These are phyloP conservation scores for Scheffersomyces cryptocercus DNA, from an alignment of 1,139 yeast genomes.

Conservation along the genomic window DNA sequence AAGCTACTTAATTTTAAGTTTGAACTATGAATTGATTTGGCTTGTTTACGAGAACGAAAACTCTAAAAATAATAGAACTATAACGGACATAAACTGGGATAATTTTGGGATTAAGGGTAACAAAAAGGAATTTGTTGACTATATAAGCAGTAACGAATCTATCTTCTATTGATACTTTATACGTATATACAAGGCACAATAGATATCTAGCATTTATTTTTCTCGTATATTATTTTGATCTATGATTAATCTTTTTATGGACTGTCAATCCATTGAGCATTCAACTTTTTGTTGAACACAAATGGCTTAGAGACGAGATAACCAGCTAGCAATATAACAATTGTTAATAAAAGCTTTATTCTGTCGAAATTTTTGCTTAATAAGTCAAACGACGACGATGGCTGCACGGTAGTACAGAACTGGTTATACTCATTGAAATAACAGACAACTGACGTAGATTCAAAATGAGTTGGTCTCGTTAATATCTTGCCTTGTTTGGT, in stretches of 20 bases:
- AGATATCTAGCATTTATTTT: background rate
- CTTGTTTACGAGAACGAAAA: constrained; percentile 32
- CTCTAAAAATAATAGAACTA: constrained; percentile 1
- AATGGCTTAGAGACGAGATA: constrained; percentile 22
- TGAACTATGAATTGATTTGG: constrained; percentile 45
- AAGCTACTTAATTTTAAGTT: constrained; percentile 40
- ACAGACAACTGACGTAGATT: constrained; percentile 77
- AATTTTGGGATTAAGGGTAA: constrained; percentile 25
- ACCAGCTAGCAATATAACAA: constrained; percentile 50
- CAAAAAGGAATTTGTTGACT: constrained; percentile 23
- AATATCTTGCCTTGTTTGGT: constrained; percentile 39
- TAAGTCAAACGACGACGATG: constrained; percentile 83
- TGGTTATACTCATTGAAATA: constrained; percentile 62
- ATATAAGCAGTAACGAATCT: constrained; percentile 17
- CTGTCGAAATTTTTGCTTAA: constrained; percentile 70
- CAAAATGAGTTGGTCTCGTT: constrained; percentile 69
- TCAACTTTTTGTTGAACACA: constrained; percentile 21
- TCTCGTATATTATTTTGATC: background rate
- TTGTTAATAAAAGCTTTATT: constrained; percentile 60
- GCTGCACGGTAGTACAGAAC: constrained; percentile 76
- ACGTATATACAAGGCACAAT: constrained; percentile 1
- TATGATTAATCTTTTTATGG: background rate
- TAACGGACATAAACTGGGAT: constrained; percentile 26
- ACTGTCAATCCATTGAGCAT: constrained; percentile 21
- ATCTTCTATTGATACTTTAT: constrained; percentile 12